These are phyloP conservation scores for Parastagonospora nodorum DNA, from an alignment of 2,329 filamentous ascomycete species.

Conservation along the genomic window DNA sequence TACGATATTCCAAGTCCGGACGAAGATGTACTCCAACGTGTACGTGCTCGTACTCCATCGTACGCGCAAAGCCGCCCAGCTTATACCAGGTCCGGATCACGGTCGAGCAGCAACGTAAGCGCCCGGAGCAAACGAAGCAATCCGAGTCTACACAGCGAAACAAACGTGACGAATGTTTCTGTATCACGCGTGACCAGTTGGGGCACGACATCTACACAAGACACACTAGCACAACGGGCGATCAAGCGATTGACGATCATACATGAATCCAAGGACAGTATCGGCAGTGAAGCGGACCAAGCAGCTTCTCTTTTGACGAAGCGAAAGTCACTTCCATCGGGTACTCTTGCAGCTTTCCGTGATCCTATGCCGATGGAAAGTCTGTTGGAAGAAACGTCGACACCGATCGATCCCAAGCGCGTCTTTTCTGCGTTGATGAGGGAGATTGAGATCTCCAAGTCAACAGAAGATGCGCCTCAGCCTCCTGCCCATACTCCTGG, in stretches of 20 bases:
- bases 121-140: constrained; percentile 27
- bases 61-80: constrained; percentile 18
- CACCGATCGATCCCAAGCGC: constrained; percentile 39
- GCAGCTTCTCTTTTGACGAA: constrained; percentile 8
- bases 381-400: constrained; percentile 27
- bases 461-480: not conserved
- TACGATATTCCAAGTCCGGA: constrained; percentile 46
- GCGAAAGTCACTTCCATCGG: constrained; percentile 25
- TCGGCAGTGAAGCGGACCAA: constrained; percentile 33
- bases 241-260: constrained; percentile 68
- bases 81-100: constrained; percentile 22
- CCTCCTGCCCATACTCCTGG: constrained; percentile 14
- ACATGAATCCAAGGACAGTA: constrained; percentile 56
- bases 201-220: constrained; percentile 67
- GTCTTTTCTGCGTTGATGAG: constrained; percentile 45
- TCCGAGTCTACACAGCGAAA: constrained; percentile 38
- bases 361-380: constrained; percentile 40
- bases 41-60: constrained; percentile 31
- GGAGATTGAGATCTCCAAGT: constrained; percentile 34
- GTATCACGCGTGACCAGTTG: constrained; percentile 68
- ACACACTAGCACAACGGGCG: constrained; percentile 57
- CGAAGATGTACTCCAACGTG: constrained; percentile 53
- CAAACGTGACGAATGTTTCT: constrained; percentile 59
- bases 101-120: constrained; percentile 29
- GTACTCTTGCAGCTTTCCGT: constrained; percentile 32